Percentiles rank a stretch among this genome's conserved stretches.
These are phyloP conservation scores for Psophocarpus tetragonolobus DNA, from an alignment of 306 rosid genomes.

Conservation along the genomic window DNA sequence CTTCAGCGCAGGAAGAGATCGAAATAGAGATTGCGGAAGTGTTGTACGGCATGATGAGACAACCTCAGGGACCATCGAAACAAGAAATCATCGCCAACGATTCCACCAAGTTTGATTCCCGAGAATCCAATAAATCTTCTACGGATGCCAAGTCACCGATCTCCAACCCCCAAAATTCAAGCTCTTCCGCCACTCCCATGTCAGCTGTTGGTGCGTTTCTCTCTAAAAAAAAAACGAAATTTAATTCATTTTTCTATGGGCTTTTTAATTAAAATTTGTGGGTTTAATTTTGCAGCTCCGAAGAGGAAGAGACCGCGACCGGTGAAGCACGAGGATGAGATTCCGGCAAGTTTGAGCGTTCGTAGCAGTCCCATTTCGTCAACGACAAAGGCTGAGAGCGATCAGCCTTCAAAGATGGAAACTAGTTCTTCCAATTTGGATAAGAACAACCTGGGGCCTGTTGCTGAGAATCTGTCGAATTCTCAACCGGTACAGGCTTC, in stretches of 20 bases:
- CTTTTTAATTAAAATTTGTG: background rate
- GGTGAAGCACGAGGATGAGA: constrained; percentile 71
- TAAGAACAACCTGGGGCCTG: constrained; percentile 58
- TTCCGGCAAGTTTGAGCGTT: constrained; percentile 38
- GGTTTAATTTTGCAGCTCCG: constrained; percentile 55
- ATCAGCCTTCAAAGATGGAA: constrained; percentile 58
- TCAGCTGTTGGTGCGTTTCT: constrained; percentile 72
- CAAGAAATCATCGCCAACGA: constrained; percentile 57
- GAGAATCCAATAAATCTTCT: constrained; percentile 46
- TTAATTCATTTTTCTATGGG: background rate
- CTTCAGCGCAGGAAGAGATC: constrained; percentile 79
- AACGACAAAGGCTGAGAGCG: constrained; percentile 41
- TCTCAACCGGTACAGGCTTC: constrained; percentile 32
- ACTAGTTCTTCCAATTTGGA: constrained; percentile 48
- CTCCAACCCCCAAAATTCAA: constrained; percentile 73
- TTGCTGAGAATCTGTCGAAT: constrained; percentile 48
- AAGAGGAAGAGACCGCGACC: constrained; percentile 92
- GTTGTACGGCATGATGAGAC: constrained; percentile 85
- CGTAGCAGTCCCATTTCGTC: constrained; percentile 61
- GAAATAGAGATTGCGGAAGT: constrained; percentile 99
- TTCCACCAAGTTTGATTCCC: constrained; percentile 56
- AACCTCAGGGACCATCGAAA: constrained; percentile 83
- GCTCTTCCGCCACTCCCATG: constrained; percentile 47
- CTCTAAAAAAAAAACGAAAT: background rate
- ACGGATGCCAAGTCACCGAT: constrained; percentile 77